Conservation (phyloP, 2,329 filamentous ascomycete genomes). For the Neospermospora avenae region DNA sequence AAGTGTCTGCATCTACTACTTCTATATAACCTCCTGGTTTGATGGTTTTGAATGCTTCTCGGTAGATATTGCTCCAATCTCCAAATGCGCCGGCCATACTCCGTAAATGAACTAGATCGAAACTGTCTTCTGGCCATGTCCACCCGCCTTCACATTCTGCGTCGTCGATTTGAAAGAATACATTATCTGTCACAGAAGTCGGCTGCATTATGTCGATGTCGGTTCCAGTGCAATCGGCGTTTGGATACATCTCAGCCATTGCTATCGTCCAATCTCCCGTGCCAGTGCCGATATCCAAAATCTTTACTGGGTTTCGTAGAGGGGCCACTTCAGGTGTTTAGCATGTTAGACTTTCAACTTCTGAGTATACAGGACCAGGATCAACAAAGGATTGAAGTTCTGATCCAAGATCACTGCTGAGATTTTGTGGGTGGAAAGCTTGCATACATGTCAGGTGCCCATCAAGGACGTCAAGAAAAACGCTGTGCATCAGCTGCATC, state of each 20-base stretch:
- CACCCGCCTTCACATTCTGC: conserved; percentile 42
- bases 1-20: conserved; percentile 32
- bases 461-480: conserved; percentile 30
- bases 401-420: too few relatives aligned
- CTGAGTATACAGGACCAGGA: too few relatives aligned
- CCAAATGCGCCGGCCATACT: conserved; percentile 55
- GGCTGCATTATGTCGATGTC: conserved; percentile 60
- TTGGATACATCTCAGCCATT: conserved; percentile 49
- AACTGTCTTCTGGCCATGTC: conserved; percentile 50
- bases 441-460: conserved; percentile 31
- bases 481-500: conserved; percentile 29
- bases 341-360: too few relatives aligned
- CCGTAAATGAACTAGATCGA: conserved; percentile 59
- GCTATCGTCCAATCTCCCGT: conserved; percentile 63
- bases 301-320: conserved; percentile 40
- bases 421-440: too few relatives aligned
- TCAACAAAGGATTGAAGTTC: too few relatives aligned
- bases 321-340: too few relatives aligned
- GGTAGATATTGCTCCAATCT: conserved; percentile 54
- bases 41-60: conserved; percentile 43
- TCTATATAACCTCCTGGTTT: conserved; percentile 35
- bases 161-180: conserved; percentile 64
- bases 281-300: conserved; percentile 51
- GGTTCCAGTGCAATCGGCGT: conserved; percentile 53
- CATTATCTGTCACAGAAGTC: conserved; percentile 56